Conservation (phyloP, 2,329 filamentous ascomycete genomes). For the Pseudogymnoascus sp. region DNA sequence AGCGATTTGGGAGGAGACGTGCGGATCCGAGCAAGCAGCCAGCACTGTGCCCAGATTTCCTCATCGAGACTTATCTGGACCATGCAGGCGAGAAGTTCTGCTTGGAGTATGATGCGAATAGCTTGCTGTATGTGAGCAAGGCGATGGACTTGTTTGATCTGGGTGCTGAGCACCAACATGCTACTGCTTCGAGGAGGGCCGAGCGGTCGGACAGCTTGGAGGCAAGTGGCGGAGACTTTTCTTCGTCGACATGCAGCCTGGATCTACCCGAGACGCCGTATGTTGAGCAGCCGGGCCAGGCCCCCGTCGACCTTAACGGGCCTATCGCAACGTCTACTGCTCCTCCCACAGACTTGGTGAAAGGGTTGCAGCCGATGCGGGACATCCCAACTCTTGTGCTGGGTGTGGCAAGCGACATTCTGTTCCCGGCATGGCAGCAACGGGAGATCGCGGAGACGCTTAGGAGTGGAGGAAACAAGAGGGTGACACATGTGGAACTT, state of each 20-base stretch:
- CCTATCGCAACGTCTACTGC: slow-evolving; percentile 34
- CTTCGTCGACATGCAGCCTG: slow-evolving; percentile 57
- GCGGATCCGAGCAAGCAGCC: slow-evolving; percentile 82
- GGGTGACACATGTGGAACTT: slow-evolving; percentile 80
- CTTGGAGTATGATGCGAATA: slow-evolving; percentile 92
- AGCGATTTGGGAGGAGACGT: slow-evolving; percentile 78
- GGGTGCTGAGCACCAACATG: slow-evolving; percentile 60
- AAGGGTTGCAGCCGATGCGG: slow-evolving; percentile 62
- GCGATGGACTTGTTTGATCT: slow-evolving; percentile 98
- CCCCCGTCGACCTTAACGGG: slow-evolving; percentile 27
- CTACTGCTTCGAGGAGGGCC: slow-evolving; percentile 52
- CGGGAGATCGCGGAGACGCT: slow-evolving; percentile 84
- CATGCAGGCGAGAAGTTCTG: slow-evolving; percentile 98
- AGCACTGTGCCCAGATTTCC: slow-evolving; percentile 90
- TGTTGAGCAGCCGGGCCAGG: slow-evolving; percentile 62
- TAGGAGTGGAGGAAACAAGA: slow-evolving; percentile 65
- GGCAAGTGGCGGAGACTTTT: slow-evolving; percentile 31
- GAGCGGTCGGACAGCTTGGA: slow-evolving; percentile 52
- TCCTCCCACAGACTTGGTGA: slow-evolving; percentile 72
- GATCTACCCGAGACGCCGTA: slow-evolving; percentile 80
- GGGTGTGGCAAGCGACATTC: slow-evolving; percentile 89
- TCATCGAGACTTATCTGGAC: slow-evolving; percentile 97
- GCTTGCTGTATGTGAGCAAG: slow-evolving; percentile 91
- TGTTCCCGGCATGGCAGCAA: slow-evolving; percentile 98
- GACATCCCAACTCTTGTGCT: slow-evolving; percentile 80